phyloP scores from a whole-genome alignment of 352 stramenopile genomes.

The Phytopythium sindhum region DNA sequence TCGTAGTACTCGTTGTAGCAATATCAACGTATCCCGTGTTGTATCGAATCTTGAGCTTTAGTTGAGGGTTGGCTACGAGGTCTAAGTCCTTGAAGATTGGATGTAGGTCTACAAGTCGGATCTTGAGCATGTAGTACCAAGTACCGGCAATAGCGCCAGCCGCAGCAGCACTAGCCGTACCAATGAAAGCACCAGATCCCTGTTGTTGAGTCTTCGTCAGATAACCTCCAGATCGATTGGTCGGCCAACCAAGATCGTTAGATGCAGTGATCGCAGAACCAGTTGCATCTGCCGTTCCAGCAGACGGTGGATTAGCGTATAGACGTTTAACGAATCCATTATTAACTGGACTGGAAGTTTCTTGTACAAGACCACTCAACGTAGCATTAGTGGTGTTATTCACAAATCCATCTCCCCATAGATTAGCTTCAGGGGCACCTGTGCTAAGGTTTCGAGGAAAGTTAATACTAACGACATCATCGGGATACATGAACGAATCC shows the following conservation, averaged over 20 bases:
- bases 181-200: conserved; percentile 8
- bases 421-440: conserved; percentile 14
- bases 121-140: conserved; percentile 19
- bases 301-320: too few species aligned
- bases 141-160: conserved; percentile 11
- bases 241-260: neutral
- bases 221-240: too few species aligned
- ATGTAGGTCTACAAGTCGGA: conserved; percentile 18
- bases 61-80: conserved; percentile 11
- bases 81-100: conserved; percentile 17
- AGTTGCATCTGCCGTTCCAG: too few species aligned
- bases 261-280: conserved; percentile 5
- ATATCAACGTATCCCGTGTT: neutral
- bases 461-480: too few species aligned
- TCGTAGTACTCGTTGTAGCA: neutral
- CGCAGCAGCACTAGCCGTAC: conserved; percentile 6
- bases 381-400: too few species aligned
- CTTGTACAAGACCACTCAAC: too few species aligned
- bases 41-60: neutral
- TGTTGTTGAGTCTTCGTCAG: too few species aligned
- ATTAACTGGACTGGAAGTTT: too few species aligned
- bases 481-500: conserved; percentile 24
- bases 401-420: conserved; percentile 14
- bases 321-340: too few species aligned
- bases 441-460: too few species aligned